Percentiles rank a stretch among this genome's conserved stretches.
phyloP scores from a whole-genome alignment of 306 rosid species.

The Trichosanthes cucumerina region DNA sequence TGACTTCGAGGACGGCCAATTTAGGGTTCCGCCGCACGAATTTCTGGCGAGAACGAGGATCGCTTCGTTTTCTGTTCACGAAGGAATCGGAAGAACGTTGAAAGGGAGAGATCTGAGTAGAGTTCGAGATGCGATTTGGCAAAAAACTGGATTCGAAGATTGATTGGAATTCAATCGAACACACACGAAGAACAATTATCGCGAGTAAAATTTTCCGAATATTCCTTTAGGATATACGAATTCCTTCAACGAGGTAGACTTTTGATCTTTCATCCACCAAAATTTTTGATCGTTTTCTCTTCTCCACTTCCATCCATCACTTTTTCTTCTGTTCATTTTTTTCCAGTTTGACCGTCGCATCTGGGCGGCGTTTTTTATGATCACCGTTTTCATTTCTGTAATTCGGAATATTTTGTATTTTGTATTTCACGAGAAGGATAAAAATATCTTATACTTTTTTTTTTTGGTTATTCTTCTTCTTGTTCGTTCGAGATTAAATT shows the following conservation, averaged over 20 bases:
- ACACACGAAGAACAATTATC: not conserved
- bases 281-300: not conserved
- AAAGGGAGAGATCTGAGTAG: slow-evolving; percentile 86
- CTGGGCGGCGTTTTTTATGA: not conserved
- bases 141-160: slow-evolving; percentile 79
- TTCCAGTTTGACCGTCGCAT: not conserved
- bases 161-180: slow-evolving; percentile 1
- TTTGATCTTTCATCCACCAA: not conserved
- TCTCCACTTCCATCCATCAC: not conserved
- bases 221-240: slow-evolving; percentile 1
- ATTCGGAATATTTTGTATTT: slow-evolving; percentile 5
- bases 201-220: not conserved
- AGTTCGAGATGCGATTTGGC: slow-evolving; percentile 82
- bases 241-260: not conserved
- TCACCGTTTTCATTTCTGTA: not conserved
- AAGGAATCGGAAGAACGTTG: slow-evolving; percentile 80
- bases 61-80: slow-evolving; percentile 79
- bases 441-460: not conserved
- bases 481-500: not conserved
- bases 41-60: slow-evolving; percentile 61
- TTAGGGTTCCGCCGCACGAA: slow-evolving; percentile 76
- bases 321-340: not conserved
- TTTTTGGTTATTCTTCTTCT: not conserved
- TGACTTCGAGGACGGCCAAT: slow-evolving; percentile 12
- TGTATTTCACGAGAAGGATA: not conserved